Evolutionary conservation across 768 basidiomycete species (phyloP), one percentile per base, ranked within the genome.

Genomic region (Tylopilus balloui): DNA sequence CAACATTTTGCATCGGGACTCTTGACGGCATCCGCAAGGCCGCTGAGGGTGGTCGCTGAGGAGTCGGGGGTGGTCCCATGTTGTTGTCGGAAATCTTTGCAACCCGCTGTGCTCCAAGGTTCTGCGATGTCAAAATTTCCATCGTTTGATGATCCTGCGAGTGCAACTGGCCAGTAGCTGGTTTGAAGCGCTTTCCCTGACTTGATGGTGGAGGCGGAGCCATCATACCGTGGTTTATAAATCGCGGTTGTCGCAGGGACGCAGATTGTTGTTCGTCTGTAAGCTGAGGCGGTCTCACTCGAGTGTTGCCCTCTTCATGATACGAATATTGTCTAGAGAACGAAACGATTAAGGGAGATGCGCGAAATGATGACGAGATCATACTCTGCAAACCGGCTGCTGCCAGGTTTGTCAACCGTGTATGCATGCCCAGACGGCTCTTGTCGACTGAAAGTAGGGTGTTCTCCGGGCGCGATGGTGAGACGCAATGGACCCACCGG

Each of bases 271-370:
- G 83, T 47, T 64, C 63, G 56, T 75, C 72, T 14, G 76, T 66
- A 19, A 73, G 60, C 28, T 64, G 66, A 15, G 71, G 71, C 3
- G 66, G 56, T 29, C 71, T 72, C 44, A 61, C 64, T 49, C 73
- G 77, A 36, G 73, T 64, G 28, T 70, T 73, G 17, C 73, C 70
- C 20, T 77, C 73, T 20, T 77, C 76, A 5, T 64, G 69, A 63
- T 85, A 89, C n/a, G 79, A 78, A 62, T 81, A 90, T 65, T 84
- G 79, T 51, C 88, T 90, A 44, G 56, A 45, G 21, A 45, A 37
- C n/a, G n/a, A 23, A 42, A 37, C n/a, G n/a, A 23, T 40, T 50
- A 19, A 53, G 53, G 47, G 29, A 31, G 46, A 32, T 25, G 43
- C 15, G 39, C 62, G 58, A 34, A 17, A 39, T 36, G 19, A 46